Evolutionary conservation across 2,329 filamentous ascomycete genomes (phyloP).

Genomic region (Intubia oerlemansii): DNA sequence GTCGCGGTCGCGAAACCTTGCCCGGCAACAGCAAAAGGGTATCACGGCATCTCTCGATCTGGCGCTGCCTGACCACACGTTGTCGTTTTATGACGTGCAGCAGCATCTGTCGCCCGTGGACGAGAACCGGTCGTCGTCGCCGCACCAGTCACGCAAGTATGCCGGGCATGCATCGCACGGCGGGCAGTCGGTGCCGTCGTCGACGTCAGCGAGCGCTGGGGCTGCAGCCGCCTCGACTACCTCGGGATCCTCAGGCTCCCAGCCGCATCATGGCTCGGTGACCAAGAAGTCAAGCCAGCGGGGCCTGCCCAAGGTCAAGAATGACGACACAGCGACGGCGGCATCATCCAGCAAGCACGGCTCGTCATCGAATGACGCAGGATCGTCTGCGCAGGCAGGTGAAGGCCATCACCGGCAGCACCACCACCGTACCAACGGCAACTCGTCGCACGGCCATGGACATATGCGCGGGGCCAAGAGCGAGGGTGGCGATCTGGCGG

Average conservation of each 20-base stretch:
- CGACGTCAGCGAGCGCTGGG: no score
- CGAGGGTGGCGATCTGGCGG: not conserved
- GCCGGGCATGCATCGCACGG: no score
- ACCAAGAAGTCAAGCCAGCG: not conserved
- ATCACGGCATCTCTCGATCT: conserved; percentile 36
- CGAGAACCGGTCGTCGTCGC: conserved; percentile 51
- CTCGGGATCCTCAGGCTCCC: no score
- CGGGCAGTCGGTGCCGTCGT: no score
- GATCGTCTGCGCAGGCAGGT: not conserved
- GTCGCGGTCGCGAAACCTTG: conserved; percentile 16
- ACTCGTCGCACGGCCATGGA: conserved; percentile 6
- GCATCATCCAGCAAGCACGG: conserved; percentile 10
- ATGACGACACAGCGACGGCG: not conserved
- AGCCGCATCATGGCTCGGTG: no score
- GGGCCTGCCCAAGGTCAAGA: no score
- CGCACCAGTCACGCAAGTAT: no score
- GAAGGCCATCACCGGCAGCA: conserved; percentile 29
- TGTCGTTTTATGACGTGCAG: conserved; percentile 18
- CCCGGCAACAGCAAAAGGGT: conserved; percentile 23
- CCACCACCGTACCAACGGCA: conserved; percentile 10
- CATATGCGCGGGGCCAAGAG: conserved; percentile 1
- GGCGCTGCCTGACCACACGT: conserved; percentile 23
- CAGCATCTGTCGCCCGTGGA: conserved; percentile 51
- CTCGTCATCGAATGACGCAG: not conserved
- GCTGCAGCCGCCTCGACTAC: no score